Base-by-base conservation (phyloP, 441 rosid species). In the Jatropha multifida region DNA sequence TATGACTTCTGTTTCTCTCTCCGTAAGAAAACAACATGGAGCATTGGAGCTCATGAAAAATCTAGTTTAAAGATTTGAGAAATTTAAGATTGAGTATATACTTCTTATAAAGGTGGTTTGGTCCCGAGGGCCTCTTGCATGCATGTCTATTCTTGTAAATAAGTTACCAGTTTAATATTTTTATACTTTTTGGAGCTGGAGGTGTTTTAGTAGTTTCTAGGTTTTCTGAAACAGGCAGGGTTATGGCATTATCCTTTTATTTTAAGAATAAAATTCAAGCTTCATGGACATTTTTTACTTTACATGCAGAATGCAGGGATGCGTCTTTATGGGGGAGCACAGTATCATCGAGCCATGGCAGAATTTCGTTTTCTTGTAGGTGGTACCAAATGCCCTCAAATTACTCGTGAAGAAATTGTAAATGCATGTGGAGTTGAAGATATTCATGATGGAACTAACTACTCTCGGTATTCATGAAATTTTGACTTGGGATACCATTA, bases 351-450 rank as follows among this genome's bases (percentile, higher is more conserved):
- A 63, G 97, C 97, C 79, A 93, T 95, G 99, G 98, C 99, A 69
- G 99, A 95, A 81, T 95, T 93, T 77, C 97, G 98, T 49, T 92
- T 95, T 88, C 86, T 95, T 48, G 97, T 87, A 65, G 99, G 99
- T 76, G 98, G 97, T 74, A 89, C 78, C 68, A 95, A 95, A 85
- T 95, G 99, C 78, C 96, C 97, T 46, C 92, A 96, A 79, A 92
- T 95, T 73, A 92, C 95, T 60, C 87, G 98, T 18, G 99, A 93
- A 86, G 99, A 95, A 83, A 93, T 95, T 76, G 99, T 92, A 12
- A 95, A 95, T 85, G 98, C 99, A 64, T 93, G 98, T 83, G 99
- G 99, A 62, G 98, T 93, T 59, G 99, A 95, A 84, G 99, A 93
- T 81, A 92, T 95, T 80, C 99, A 93, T 83, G 99, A 95, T 82